Evolutionary conservation across 208 protist species (phyloP), one percentile per base, ranked within the genome.

Genomic region (Wallacemonas sp.): DNA sequence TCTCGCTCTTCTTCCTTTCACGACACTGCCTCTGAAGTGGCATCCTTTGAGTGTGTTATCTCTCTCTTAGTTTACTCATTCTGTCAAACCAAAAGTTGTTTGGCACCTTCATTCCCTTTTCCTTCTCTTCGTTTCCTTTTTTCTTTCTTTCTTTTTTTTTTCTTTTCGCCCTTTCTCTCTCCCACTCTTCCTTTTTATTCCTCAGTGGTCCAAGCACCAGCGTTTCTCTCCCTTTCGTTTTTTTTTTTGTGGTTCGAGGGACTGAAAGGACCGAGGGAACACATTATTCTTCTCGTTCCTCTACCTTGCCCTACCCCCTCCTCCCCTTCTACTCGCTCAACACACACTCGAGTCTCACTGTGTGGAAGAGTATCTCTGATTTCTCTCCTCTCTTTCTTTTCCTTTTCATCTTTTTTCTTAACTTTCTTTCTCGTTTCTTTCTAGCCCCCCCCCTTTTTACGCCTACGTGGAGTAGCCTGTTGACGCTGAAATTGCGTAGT

Each of bases 131-230:
- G n/a, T 16, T 29, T 24, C 24, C 33, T 44, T 63, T 29, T 11
- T 27, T 44, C 14, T 48, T 8, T 63, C 30, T 30, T 27, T 63
- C 2, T 63, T 27, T 63, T 33, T 43, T 33, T 63, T 27, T 47
- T 33, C n/a, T 33, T 63, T 19, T 63, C 19, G 9, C 8, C 32
- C 19, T 47, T 27, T 12, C 55, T 5, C 1, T 60, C 30, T 21
- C 6, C 34, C 17, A 39, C 24, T 24, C 55, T 43, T 30, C 16
- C 19, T 9, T 23, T 17, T 64, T 33, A 23, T 36, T 39, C 44
- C 6, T 49, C 3, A 38, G 17, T 65, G n/a, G n/a, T n/a, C n/a
- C n/a, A n/a, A n/a, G n/a, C n/a, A n/a, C n/a, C n/a, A n/a, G 2
- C 54, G 4, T 55, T 8, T 60, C 30, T 21, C 6, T 56, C 17